Evolutionary conservation across 2,329 filamentous ascomycete species (phyloP).

Genomic region (Aspergillus caelatus): DNA sequence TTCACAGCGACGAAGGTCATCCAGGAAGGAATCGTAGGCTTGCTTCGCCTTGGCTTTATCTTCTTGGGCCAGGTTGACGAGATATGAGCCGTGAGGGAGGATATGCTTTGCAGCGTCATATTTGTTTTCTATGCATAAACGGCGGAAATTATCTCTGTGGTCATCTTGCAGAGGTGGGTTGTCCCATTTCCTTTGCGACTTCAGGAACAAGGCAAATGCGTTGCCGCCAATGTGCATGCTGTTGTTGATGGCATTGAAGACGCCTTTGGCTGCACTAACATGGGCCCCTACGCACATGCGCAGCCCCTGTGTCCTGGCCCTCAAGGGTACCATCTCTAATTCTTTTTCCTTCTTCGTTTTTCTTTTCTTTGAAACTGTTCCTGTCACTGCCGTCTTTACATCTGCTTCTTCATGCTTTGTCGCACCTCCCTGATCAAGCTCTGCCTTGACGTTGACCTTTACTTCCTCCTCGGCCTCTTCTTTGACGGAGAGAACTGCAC

Average conservation of each 20-base stretch:
- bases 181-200: conserved; percentile 93
- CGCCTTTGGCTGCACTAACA: conserved; percentile 84
- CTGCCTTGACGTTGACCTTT: not conserved
- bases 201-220: conserved; percentile 91
- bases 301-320: conserved; percentile 68
- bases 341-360: conserved; percentile 61
- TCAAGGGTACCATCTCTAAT: conserved; percentile 63
- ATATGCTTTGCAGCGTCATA: conserved; percentile 74
- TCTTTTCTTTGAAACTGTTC: conserved; percentile 42
- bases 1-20: conserved; percentile 86
- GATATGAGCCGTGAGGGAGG: conserved; percentile 92
- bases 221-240: conserved; percentile 81
- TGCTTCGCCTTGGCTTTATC: conserved; percentile 80
- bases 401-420: conserved; percentile 26
- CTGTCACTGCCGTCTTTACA: conserved; percentile 52
- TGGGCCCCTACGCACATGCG: conserved; percentile 91
- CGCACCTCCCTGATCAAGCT: conserved; percentile 11
- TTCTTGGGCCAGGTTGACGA: conserved; percentile 90
- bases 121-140: conserved; percentile 66
- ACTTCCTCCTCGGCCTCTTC: conserved; percentile 22
- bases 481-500: conserved; percentile 13
- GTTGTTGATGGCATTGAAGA: conserved; percentile 85
- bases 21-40: conserved; percentile 81
- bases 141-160: conserved; percentile 69
- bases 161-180: conserved; percentile 75